phyloP scores from a whole-genome alignment of 1,284 basidiomycete genomes.

The Cystobasidium pallidum region DNA sequence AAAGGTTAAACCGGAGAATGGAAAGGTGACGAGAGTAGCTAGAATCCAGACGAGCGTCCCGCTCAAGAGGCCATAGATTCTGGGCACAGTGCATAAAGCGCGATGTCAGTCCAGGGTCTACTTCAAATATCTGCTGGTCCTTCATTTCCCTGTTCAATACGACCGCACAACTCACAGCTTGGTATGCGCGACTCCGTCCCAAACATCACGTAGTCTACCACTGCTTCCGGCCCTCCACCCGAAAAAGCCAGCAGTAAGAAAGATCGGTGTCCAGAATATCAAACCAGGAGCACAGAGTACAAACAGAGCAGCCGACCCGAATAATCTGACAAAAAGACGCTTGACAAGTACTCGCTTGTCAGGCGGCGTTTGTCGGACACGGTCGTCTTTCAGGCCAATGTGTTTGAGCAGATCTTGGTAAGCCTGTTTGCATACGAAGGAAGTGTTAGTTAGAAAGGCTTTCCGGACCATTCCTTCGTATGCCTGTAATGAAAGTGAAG shows the following conservation, averaged over 20 bases:
- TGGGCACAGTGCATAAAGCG: too few species aligned
- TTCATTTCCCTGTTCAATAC: neutral
- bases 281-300: conserved; percentile 76
- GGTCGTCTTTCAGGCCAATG: conserved; percentile 76
- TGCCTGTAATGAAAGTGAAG: neutral
- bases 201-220: conserved; percentile 45
- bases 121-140: too few species aligned
- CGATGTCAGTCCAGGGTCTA: too few species aligned
- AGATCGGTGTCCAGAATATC: conserved; percentile 74
- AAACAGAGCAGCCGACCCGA: conserved; percentile 69
- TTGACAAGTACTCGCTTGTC: conserved; percentile 63
- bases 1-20: conserved; percentile 64
- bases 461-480: too few species aligned
- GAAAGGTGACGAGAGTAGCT: conserved; percentile 65
- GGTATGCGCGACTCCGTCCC: conserved; percentile 70
- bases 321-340: conserved; percentile 67
- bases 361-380: conserved; percentile 65
- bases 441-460: conserved; percentile 8
- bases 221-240: conserved; percentile 56
- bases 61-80: conserved; percentile 71
- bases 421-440: conserved; percentile 58
- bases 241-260: conserved; percentile 67
- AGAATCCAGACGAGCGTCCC: conserved; percentile 68
- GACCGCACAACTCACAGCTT: conserved; percentile 63
- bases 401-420: conserved; percentile 71